These are phyloP conservation scores for Rhytidhysteron rufulum DNA, from an alignment of 2,329 filamentous ascomycete species.

Conservation along the genomic window DNA sequence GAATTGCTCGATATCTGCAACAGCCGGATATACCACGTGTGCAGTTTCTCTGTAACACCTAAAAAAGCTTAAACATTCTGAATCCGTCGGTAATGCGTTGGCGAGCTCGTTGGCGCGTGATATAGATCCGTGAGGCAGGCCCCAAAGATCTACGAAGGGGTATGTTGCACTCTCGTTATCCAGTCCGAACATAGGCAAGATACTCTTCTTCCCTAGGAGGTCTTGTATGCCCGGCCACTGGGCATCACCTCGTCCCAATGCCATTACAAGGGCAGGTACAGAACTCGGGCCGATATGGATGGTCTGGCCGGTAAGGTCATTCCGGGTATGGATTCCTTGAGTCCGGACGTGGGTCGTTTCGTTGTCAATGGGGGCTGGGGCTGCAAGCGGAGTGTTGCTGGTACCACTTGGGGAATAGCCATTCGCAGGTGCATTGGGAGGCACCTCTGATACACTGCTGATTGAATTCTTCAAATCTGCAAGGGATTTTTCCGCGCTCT, in stretches of 20 bases:
- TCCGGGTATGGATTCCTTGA: constrained; percentile 59
- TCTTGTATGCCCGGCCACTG: constrained; percentile 54
- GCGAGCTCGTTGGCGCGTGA: constrained; percentile 56
- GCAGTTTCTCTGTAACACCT: constrained; percentile 56
- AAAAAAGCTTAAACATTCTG: constrained; percentile 57
- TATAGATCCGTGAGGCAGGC: constrained; percentile 54
- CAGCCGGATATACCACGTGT: constrained; percentile 58
- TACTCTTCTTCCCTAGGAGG: constrained; percentile 55
- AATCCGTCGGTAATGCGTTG: constrained; percentile 56
- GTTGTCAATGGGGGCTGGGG: constrained; percentile 32
- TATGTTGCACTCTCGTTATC: constrained; percentile 64
- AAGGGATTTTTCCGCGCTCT: constrained; percentile 45
- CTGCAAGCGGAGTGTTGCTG: constrained; percentile 29
- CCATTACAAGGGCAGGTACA: constrained; percentile 58
- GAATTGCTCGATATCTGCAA: constrained; percentile 54
- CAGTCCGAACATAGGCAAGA: constrained; percentile 59
- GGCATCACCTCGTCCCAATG: constrained; percentile 41
- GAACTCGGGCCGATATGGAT: constrained; percentile 61
- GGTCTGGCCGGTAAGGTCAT: constrained; percentile 57
- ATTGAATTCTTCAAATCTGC: constrained; percentile 41
- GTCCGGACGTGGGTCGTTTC: constrained; percentile 40
- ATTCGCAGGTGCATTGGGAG: constrained; percentile 24
- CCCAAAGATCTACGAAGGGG: constrained; percentile 63
- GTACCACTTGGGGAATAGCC: constrained; percentile 29
- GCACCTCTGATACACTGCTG: constrained; percentile 33